phyloP scores from a whole-genome alignment of 768 basidiomycete genomes.

The Dendrothele bispora region DNA sequence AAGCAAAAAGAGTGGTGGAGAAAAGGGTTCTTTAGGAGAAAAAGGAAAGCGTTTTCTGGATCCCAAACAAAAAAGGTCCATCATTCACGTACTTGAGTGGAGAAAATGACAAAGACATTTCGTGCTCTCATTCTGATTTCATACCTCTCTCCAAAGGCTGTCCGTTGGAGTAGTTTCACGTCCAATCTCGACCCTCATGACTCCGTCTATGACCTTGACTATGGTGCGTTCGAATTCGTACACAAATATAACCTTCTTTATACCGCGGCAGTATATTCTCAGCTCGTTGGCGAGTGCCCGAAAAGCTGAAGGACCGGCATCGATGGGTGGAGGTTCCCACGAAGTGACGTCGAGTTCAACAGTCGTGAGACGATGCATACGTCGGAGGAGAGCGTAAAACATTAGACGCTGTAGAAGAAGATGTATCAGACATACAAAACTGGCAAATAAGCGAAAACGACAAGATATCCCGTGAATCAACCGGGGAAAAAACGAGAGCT shows the following conservation, averaged over 20 bases:
- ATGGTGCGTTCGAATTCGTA: conserved; percentile 61
- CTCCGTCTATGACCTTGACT: conserved; percentile 30
- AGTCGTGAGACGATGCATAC: conserved; percentile 48
- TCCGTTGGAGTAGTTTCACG: too few species aligned
- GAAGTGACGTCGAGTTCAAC: conserved; percentile 65
- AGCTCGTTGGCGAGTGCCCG: conserved; percentile 62
- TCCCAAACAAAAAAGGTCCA: too few species aligned
- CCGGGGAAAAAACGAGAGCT: too few species aligned
- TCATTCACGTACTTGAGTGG: too few species aligned
- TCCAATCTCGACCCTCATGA: conserved; percentile 27
- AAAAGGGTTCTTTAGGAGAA: too few species aligned
- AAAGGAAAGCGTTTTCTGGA: too few species aligned
- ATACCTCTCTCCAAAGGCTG: too few species aligned
- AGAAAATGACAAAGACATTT: too few species aligned
- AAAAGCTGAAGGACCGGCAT: conserved; percentile 42
- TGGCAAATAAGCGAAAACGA: background rate
- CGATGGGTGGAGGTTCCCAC: conserved; percentile 60
- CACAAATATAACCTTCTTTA: conserved; percentile 58
- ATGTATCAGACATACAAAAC: conserved; percentile 5
- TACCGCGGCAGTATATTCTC: conserved; percentile 55
- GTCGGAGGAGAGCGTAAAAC: conserved; percentile 62
- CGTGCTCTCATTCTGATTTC: too few species aligned
- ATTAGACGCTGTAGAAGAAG: conserved; percentile 46
- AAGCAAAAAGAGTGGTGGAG: too few species aligned
- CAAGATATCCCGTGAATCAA: background rate